Base-by-base conservation (phyloP, 1,139 yeast genomes). In the Saccharomyces hybrid region DNA sequence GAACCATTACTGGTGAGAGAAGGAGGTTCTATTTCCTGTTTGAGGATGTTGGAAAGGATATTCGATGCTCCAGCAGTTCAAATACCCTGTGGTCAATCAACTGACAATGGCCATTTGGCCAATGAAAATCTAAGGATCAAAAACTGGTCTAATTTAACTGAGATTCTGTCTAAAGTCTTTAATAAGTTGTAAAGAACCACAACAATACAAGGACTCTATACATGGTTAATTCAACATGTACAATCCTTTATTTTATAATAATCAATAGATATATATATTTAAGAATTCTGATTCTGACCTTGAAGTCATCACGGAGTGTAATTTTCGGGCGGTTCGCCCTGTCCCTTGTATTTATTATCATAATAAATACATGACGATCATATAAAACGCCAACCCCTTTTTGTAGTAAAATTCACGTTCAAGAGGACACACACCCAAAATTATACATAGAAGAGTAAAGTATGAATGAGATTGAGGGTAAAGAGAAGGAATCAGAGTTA, bases 11-110 rank as follows among this genome's bases (percentile, higher is more conserved):
- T 84, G 58, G 88, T 93, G 49, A 80, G 98, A 60, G 99, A 93
- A 73, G 99, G 99, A 57, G 99, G 99, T 0, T 88, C 97, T 0
- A 90, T 93, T 67, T 98, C 99, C 1, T 85, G 93, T 12, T 84
- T 95, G 6, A 73, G 97, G 57, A 86, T 86, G 59, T 74, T 93
- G 61, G 99, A 93, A 65, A 87, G 86, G 67, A 77, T 80, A 19
- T 87, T 93, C 62, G 71, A 78, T 53, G 97, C 98, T 1, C 88
- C 89, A 21, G 98, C 97, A 1, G 96, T 93, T 0, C 98, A 93
- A 70, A 81, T 93, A 47, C 99, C 99, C 1, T 89, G 97, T 68
- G 99, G 99, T 0, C 99, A 93, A 72, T 81, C 95, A 0, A 83
- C 95, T 51, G 99, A 93, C 69, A 89, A 89, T 66, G 98, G 98